Conservation (phyloP, 2,329 filamentous ascomycete species). For the Torrubiella hemipterigena region DNA sequence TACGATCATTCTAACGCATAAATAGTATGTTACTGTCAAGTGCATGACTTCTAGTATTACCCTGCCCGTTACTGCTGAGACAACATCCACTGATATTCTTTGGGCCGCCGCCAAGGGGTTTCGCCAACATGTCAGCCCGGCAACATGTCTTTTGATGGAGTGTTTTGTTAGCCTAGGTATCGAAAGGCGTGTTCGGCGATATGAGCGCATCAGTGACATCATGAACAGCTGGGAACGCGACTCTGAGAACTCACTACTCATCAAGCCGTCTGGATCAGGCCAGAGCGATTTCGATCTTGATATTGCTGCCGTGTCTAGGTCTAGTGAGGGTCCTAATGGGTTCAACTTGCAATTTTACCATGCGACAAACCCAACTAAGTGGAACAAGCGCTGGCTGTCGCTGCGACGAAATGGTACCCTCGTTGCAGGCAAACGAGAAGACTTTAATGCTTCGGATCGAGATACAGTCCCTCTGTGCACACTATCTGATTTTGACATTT, state of each 20-base stretch:
- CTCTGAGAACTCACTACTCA: conserved; percentile 59
- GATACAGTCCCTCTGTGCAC: conserved; percentile 65
- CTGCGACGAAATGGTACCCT: conserved; percentile 60
- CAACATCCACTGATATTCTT: conserved; percentile 63
- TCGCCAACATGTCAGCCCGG: conserved; percentile 49
- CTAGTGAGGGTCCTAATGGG: conserved; percentile 48
- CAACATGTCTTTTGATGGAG: conserved; percentile 63
- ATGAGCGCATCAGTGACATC: conserved; percentile 76
- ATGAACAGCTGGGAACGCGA: conserved; percentile 90
- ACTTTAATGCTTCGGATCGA: conserved; percentile 48
- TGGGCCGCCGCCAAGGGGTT: conserved; percentile 52
- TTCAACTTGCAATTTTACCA: conserved; percentile 65
- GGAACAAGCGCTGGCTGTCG: conserved; percentile 75
- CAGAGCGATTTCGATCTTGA: conserved; percentile 52
- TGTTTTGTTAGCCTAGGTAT: conserved; percentile 64
- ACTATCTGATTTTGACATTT: conserved; percentile 86
- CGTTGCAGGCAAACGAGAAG: too few relatives aligned
- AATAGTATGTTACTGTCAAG: conserved; percentile 56
- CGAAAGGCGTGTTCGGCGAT: conserved; percentile 70
- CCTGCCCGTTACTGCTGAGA: conserved; percentile 63
- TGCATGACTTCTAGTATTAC: conserved; percentile 58
- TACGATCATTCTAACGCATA: conserved; percentile 3
- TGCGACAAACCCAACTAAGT: conserved; percentile 71
- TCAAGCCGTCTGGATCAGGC: conserved; percentile 47
- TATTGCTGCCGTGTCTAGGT: conserved; percentile 46